phyloP scores from a whole-genome alignment of 1,139 yeast species.

The Zhuliangozyma blackwelliae region DNA sequence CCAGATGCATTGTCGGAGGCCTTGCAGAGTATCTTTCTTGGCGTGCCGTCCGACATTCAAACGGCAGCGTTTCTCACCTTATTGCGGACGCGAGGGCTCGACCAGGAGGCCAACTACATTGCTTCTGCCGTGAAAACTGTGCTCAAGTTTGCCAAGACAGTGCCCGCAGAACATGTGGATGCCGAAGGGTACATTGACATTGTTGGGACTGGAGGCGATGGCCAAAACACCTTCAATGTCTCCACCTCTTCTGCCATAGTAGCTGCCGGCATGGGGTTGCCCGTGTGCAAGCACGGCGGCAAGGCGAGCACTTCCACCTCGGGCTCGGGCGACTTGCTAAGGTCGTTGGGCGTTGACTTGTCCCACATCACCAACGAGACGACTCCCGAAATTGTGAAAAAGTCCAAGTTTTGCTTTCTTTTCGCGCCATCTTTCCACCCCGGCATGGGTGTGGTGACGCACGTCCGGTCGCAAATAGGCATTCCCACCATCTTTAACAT shows the following conservation, averaged over 20 bases:
- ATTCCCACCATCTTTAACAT: slow-evolving; percentile 92
- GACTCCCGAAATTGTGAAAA: slow-evolving; percentile 57
- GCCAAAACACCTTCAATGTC: slow-evolving; percentile 93
- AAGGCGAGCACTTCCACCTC: slow-evolving; percentile 91
- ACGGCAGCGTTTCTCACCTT: slow-evolving; percentile 77
- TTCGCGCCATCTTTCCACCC: slow-evolving; percentile 94
- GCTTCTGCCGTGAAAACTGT: slow-evolving; percentile 81
- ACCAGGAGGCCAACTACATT: slow-evolving; percentile 73
- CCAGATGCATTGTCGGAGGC: slow-evolving; percentile 60
- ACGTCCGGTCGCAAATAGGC: slow-evolving; percentile 71
- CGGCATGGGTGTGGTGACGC: slow-evolving; percentile 84
- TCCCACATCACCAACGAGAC: slow-evolving; percentile 61
- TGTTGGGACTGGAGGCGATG: slow-evolving; percentile 98
- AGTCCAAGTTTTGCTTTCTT: slow-evolving; percentile 64
- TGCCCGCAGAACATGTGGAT: slow-evolving; percentile 40
- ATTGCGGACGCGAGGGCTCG: slow-evolving; percentile 69
- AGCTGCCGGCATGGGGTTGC: slow-evolving; percentile 84
- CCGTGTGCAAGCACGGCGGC: slow-evolving; percentile 91
- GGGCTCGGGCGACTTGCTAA: slow-evolving; percentile 88
- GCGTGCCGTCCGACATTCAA: slow-evolving; percentile 64
- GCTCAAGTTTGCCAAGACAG: slow-evolving; percentile 54
- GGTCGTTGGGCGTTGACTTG: slow-evolving; percentile 72
- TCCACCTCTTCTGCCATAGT: slow-evolving; percentile 93
- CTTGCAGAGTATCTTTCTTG: slow-evolving; percentile 55
- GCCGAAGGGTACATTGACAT: slow-evolving; percentile 69